Evolutionary conservation across 108 stramenopile species (phyloP), one percentile per base, ranked within the genome.

Genomic region (Nitzschia palea): DNA sequence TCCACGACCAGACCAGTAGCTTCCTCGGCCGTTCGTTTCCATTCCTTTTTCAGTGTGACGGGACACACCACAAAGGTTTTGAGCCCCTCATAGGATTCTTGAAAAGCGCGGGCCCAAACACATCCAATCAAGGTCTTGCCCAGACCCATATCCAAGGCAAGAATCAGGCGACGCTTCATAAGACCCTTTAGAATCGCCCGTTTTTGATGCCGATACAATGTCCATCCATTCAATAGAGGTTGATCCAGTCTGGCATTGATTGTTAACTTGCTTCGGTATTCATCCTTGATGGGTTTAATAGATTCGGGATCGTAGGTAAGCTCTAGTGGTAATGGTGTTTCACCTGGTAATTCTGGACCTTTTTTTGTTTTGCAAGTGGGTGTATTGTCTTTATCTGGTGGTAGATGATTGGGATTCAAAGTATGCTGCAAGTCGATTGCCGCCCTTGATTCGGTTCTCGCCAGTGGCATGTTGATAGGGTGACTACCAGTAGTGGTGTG

Each of bases 71-170:
- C 76, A 40, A 83, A 74, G 10, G 84, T 70, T 69, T 82, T 87
- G 3, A 85, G 48, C 6, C 68, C 66, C 18, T 65, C 47, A 66
- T 81, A 86, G 15, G 88, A 84, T 28, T 75, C 56, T 27, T 66
- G 43, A 67, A 89, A 92, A 0, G 91, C 81, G 55, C 68, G 79
- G 12, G 85, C 76, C 87, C 86, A 92, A 14, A 89, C 86, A 45
- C 79, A 86, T 0, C 87, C 90, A 47, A 88, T 91, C 44, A 91
- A 64, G 25, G 90, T 91, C 53, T 91, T 65, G 5, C 63, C 76
- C n/a, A 87, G 60, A 0, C 91, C 91, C 91, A 92, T 90, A 48
- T 92, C 91, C 30, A 89, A 78, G 14, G 91, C 91, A n/a, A 92
- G 59, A 65, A 92, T 86, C 44, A 87, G 68, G 6, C 91, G 79